Evolutionary conservation across 768 basidiomycete species (phyloP).

Genomic region (Boletus subparvulus): DNA sequence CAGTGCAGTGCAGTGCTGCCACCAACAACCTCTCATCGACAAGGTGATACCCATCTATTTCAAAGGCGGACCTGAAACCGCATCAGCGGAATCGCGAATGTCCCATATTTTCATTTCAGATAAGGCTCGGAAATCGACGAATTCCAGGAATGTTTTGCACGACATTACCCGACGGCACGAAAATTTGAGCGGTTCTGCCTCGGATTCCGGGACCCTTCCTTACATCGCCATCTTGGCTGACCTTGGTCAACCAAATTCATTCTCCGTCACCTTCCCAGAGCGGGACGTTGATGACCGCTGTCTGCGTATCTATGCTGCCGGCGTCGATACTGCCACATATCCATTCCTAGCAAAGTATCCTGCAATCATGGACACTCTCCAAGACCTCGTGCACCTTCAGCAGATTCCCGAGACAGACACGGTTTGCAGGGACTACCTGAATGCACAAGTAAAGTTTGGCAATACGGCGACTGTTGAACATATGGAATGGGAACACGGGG

Average conservation of each 20-base stretch:
- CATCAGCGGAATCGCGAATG: not conserved
- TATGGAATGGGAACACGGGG: conserved; percentile 10
- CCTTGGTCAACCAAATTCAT: not conserved
- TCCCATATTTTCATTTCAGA: conserved; percentile 23
- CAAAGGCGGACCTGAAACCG: not conserved
- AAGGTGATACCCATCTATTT: conserved; percentile 17
- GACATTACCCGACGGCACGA: not conserved
- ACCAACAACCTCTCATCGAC: conserved; percentile 9
- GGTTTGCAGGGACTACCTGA: not conserved
- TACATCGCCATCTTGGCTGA: conserved; percentile 16
- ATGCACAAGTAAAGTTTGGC: conserved; percentile 4
- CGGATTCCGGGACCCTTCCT: not conserved
- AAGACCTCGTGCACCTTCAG: not conserved
- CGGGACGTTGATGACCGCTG: not conserved
- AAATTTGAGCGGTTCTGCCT: not conserved
- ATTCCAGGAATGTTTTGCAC: not conserved
- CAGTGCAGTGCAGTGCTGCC: conserved; percentile 16
- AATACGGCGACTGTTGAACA: not conserved
- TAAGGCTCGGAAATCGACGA: not conserved
- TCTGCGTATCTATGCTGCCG: conserved; percentile 5
- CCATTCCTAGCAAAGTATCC: conserved; percentile 7
- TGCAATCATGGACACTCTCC: not conserved
- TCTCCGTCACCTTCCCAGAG: conserved; percentile 4
- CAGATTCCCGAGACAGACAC: not conserved
- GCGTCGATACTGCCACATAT: not conserved